Evolutionary conservation across 345 rosid genomes (phyloP).

Genomic region (Acer yangbiense): DNA sequence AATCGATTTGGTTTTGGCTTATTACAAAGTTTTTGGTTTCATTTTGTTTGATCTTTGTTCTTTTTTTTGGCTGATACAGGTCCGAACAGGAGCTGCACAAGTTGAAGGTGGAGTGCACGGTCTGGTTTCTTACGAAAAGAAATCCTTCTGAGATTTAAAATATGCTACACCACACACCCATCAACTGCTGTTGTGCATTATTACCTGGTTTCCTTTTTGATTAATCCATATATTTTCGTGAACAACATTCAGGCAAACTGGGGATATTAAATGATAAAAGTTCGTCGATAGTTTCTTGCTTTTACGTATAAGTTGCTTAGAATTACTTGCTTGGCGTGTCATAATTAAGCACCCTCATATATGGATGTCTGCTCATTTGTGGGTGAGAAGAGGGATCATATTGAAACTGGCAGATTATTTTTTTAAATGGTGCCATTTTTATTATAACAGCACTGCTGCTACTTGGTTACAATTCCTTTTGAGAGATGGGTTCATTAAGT

Average conservation of each 20-base stretch:
- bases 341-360: background rate
- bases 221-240: background rate
- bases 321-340: too few species aligned
- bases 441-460: too few species aligned
- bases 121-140: constrained; percentile 74
- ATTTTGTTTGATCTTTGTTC: background rate
- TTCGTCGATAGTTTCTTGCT: background rate
- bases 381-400: background rate
- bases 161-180: background rate
- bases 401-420: background rate
- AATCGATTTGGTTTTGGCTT: too few species aligned
- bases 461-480: too few species aligned
- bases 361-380: too few species aligned
- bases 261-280: background rate
- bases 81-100: constrained; percentile 91
- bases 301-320: background rate
- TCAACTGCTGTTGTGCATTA: background rate
- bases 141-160: constrained; percentile 38
- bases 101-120: constrained; percentile 89
- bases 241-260: background rate
- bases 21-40: background rate
- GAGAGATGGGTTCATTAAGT: too few species aligned
- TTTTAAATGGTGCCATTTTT: too few species aligned
- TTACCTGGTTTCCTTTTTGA: background rate
- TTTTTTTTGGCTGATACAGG: constrained; percentile 42